Evolutionary conservation across 352 stramenopile genomes (phyloP), one percentile per base, ranked within the genome.

Genomic region (Plasmopara muralis): DNA sequence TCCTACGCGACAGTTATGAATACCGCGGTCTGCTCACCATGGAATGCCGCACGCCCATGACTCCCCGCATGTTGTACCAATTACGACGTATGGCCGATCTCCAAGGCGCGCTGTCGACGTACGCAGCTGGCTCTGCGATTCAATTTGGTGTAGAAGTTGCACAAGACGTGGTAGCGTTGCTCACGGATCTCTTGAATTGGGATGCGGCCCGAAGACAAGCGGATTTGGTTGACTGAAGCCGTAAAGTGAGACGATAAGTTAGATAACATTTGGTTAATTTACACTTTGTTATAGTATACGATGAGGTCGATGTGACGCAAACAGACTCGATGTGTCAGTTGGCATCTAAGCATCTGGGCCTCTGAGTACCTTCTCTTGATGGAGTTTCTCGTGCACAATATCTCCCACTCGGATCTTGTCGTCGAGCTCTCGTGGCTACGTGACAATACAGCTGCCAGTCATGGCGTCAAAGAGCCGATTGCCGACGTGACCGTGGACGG

Each of bases 381-480:
- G 62, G 95, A 98, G 65, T 89, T 98, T 48, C 74, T 98, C 18
- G 87, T 98, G 55, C 92, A 98, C 77, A 98, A 98, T 72, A 93
- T 98, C 55, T 97, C 89, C 46, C 95, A 98, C 66, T 97, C 92
- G 45, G 95, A 98, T 70, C 62, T 98, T 14, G 79, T 98, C 15
- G 71, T 98, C 16, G 80, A 93, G 73, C 80, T 93, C 56, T 87
- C 78, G 55, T 88, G 83, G 74, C 52, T 87, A 34, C 70, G 68
- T n/a, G 66, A 73, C 25, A 57, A 74, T 25, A 42, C 38, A 37
- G 52, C 20, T 52, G 59, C 45, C 29, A 65, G 47, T 35, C 59
- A 57, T 35, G 51, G 41, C 14, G 31, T 39, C n/a, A 51, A n/a
- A 20, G 38, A 56, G 9, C 42, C 43, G 8, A 33, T 55, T 13